phyloP scores from a whole-genome alignment of 345 rosid genomes.

The Syzygium aqueum region DNA sequence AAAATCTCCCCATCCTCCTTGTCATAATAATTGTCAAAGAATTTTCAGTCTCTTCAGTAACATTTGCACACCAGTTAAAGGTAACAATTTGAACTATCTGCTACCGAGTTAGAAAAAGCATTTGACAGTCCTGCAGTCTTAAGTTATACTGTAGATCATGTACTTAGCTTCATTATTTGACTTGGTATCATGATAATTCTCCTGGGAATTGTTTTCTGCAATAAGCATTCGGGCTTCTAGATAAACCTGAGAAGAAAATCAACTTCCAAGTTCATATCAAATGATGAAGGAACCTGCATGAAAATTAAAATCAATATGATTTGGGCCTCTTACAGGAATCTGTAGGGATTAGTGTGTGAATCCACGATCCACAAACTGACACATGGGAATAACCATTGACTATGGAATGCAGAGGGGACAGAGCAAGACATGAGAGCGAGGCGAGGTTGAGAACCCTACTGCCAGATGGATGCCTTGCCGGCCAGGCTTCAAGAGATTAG shows the following conservation, averaged over 20 bases:
- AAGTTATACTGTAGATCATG: neutral
- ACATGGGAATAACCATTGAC: no score
- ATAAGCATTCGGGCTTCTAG: neutral
- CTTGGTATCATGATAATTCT: neutral
- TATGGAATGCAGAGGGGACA: no score
- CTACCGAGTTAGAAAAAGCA: neutral
- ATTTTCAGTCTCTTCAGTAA: neutral
- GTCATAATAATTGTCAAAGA: neutral
- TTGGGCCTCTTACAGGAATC: neutral
- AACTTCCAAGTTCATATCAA: neutral
- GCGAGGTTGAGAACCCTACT: no score
- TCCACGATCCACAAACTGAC: neutral
- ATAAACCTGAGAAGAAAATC: neutral
- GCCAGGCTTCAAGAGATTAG: no score
- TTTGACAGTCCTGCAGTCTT: neutral
- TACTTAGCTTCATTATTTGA: neutral
- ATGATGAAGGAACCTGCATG: neutral
- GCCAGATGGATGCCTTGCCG: no score
- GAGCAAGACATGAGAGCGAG: no score
- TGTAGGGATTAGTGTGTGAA: neutral
- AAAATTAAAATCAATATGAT: neutral
- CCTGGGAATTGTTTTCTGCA: neutral
- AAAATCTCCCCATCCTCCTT: neutral
- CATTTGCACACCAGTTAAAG: neutral
- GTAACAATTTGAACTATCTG: neutral